phyloP scores from a whole-genome alignment of 306 rosid genomes.

The Psophocarpus tetragonolobus region DNA sequence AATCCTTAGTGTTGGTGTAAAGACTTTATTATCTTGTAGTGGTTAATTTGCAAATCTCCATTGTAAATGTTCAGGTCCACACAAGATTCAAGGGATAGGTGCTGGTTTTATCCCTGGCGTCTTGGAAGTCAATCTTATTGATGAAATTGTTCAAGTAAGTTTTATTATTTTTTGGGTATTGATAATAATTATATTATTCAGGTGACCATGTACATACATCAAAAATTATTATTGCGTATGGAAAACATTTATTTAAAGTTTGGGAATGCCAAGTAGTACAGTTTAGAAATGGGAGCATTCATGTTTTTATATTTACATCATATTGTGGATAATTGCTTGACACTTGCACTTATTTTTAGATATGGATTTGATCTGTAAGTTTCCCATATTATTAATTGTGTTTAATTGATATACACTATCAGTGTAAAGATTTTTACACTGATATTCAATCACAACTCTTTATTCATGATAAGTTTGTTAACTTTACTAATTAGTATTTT shows the following conservation, averaged over 20 bases:
- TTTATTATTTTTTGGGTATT: constrained; percentile 18
- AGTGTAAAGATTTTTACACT: too few relatives aligned
- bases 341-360: not conserved
- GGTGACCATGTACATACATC: not conserved
- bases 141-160: constrained; percentile 74
- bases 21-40: constrained; percentile 1
- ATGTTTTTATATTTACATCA: not conserved
- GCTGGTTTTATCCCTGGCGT: constrained; percentile 88
- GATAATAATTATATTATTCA: constrained; percentile 14
- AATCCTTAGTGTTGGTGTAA: not conserved
- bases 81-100: constrained; percentile 94
- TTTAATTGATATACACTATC: too few relatives aligned
- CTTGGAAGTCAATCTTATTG: constrained; percentile 64
- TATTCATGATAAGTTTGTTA: too few relatives aligned
- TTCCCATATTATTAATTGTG: not conserved
- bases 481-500: too few relatives aligned
- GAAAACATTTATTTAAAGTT: not conserved
- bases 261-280: not conserved
- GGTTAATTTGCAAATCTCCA: constrained; percentile 24
- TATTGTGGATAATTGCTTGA: not conserved
- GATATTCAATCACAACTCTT: too few relatives aligned
- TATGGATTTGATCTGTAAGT: not conserved
- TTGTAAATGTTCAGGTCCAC: constrained; percentile 64
- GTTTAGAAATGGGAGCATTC: not conserved
- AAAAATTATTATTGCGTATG: not conserved